Conservation (phyloP, 176 grass and related monocot species). For the Triticum aestivum region IWGSC_CS_RefSeq_v2.1 NC_057813.1:88821077-88821576, state of each 20-base stretch:
- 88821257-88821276: slow-evolving; percentile 57
- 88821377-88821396: slow-evolving; percentile 61
- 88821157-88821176: slow-evolving; percentile 57
- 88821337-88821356: slow-evolving; percentile 96
- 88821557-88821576: slow-evolving; percentile 91
- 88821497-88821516: neutral
- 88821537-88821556: neutral
- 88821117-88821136: slow-evolving; percentile 47
- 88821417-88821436: slow-evolving; percentile 44
- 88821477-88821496: slow-evolving; percentile 10
- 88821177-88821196: slow-evolving; percentile 54
- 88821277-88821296: slow-evolving; percentile 73
- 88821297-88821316: slow-evolving; percentile 61
- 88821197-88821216: slow-evolving; percentile 52
- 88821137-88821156: slow-evolving; percentile 61
- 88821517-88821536: neutral
- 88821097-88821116: slow-evolving; percentile 61
- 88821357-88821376: slow-evolving; percentile 79
- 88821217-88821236: slow-evolving; percentile 59
- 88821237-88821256: slow-evolving; percentile 81
- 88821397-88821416: slow-evolving; percentile 88
- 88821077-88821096: slow-evolving; percentile 57
- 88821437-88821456: slow-evolving; percentile 68
- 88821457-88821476: slow-evolving; percentile 84
- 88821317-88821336: slow-evolving; percentile 64